These are phyloP conservation scores for Tubosaeta sp. DNA, from an alignment of 768 basidiomycete species.

Conservation along the genomic window DNA sequence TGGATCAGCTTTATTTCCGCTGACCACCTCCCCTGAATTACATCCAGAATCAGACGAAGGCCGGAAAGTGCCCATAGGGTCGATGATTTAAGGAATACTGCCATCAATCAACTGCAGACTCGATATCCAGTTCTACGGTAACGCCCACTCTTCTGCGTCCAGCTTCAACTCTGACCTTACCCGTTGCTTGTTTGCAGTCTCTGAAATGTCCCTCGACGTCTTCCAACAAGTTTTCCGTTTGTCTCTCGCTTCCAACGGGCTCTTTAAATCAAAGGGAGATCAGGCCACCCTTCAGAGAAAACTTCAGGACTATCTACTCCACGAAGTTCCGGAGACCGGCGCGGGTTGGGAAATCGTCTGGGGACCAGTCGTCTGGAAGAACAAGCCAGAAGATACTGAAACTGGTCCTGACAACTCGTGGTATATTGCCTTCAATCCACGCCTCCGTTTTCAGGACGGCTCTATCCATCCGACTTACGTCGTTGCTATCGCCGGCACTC, in stretches of 20 bases:
- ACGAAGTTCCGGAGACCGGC: neutral
- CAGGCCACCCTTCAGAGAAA: constrained; percentile 1
- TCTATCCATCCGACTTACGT: constrained; percentile 1
- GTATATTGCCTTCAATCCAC: constrained; percentile 3
- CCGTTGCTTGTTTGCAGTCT: neutral
- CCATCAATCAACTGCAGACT: neutral
- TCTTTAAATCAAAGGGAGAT: neutral
- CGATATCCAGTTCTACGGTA: neutral
- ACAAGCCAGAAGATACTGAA: neutral
- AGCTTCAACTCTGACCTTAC: neutral
- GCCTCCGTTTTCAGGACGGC: neutral
- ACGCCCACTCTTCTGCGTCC: neutral
- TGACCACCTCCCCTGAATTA: neutral
- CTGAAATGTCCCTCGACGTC: neutral
- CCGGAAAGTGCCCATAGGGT: neutral
- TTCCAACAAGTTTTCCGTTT: constrained; percentile 8
- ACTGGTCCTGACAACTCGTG: constrained; percentile 6
- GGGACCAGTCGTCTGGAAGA: constrained; percentile 10
- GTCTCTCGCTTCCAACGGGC: neutral
- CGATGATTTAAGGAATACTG: neutral
- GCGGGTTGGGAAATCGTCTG: constrained; percentile 2
- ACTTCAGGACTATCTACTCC: neutral
- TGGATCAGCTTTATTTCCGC: neutral
- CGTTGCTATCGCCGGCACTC: constrained; percentile 7
- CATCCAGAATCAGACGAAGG: neutral